A percentile compares a stretch with the other conserved stretches of the same genome.
Conservation (phyloP, 495 filamentous ascomycete species). For the Talaromyces ruber region DNA sequence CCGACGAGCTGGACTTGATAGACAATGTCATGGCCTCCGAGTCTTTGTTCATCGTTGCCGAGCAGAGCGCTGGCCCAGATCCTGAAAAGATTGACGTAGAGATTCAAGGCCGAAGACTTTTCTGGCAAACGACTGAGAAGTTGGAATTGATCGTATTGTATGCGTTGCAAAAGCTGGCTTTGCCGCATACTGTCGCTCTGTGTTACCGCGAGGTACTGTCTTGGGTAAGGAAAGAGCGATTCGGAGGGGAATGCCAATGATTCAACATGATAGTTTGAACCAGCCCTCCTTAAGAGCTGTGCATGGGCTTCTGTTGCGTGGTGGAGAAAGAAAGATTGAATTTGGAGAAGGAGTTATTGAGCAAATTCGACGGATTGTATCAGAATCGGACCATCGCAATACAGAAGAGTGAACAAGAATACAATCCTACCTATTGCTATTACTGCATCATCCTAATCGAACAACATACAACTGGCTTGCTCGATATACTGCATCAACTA, state of each 20-base stretch:
- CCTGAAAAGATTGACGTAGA: background rate
- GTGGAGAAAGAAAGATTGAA: no score
- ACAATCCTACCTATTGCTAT: background rate
- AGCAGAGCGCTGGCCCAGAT: background rate
- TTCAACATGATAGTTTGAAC: no score
- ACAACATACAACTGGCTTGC: background rate
- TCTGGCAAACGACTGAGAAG: background rate
- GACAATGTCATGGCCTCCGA: background rate
- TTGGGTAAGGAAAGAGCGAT: background rate
- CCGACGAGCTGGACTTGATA: conserved; percentile 1
- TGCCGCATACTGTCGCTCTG: background rate
- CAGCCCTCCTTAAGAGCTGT: no score
- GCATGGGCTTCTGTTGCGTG: no score
- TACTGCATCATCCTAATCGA: background rate
- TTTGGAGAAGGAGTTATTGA: background rate
- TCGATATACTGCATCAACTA: background rate
- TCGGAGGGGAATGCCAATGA: no score
- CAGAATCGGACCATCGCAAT: background rate
- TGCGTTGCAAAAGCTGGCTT: background rate
- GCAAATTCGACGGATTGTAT: background rate
- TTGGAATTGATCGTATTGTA: background rate
- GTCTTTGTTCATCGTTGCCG: background rate
- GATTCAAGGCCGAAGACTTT: background rate
- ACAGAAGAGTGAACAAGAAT: no score
- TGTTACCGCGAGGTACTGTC: background rate